Evolutionary conservation across 2,329 filamentous ascomycete species (phyloP), one percentile per base, ranked within the genome.

Genomic region (Zymoseptoria passerinii): DNA sequence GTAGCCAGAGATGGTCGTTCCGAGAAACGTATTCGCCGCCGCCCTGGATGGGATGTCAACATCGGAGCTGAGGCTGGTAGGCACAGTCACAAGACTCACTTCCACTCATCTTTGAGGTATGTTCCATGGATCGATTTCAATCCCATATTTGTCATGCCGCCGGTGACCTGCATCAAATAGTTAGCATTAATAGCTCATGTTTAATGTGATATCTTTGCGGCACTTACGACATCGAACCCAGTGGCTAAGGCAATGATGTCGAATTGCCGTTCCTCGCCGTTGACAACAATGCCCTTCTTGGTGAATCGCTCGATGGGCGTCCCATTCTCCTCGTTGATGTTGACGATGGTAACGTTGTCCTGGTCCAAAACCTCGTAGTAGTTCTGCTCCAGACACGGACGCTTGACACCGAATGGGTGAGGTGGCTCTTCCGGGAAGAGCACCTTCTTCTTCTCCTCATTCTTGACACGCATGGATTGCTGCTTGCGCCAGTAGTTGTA

Each of bases 401-500:
- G 68, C 68, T 79, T 79, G 16, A 74, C 75, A 8, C 77, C 77
- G 55, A 76, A 79, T 0, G 75, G 70, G 59, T 79, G 76, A 0
- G 74, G 75, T 18, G 73, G 72, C 63, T 76, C 68, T 16, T 74
- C 65, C 0, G 77, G 77, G 7, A 76, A 76, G n/a, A 79, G 66
- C 10, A 78, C 72, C 50, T 78, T 76, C 29, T 74, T 71, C 71
- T 78, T 78, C 58, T 68, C 67, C 0, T 74, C 71, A 61, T 78
- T 73, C 28, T 71, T 68, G 57, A 79, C 76, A 18, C 77, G 71
- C 5, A 70, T 69, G 4, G 73, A 71, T 3, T 73, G 73, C 65
- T 75, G 75, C 68, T 76, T 75, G 2, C 70, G 72, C 77, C 77
- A 79, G 68, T 76, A 78, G 53, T 77, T 70, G 65, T 78, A 79